phyloP scores from a whole-genome alignment of 306 rosid species.

The Cicer bijugum region DNA sequence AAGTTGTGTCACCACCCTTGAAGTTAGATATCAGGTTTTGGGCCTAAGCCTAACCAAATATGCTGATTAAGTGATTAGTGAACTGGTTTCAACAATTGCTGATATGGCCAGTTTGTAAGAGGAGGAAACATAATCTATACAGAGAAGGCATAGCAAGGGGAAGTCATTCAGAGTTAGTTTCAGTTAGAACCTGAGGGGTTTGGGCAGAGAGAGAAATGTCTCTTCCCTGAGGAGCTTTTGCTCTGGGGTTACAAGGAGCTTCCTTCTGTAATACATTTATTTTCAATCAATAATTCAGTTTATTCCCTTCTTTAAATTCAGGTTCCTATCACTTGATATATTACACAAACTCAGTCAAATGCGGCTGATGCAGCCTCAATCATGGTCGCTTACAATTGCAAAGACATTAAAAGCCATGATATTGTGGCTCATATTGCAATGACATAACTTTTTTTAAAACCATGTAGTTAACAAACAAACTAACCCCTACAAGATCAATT shows the following conservation, averaged over 20 bases:
- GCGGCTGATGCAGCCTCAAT: neutral
- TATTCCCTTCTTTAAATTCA: neutral
- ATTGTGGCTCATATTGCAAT: neutral
- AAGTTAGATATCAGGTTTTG: neutral
- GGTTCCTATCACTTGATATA: neutral
- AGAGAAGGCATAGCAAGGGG: neutral
- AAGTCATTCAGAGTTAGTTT: neutral
- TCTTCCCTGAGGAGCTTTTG: slow-evolving; percentile 1
- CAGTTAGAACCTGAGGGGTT: slow-evolving; percentile 19
- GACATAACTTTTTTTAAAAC: neutral
- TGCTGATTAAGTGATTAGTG: neutral
- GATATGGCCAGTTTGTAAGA: neutral
- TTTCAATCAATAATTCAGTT: neutral
- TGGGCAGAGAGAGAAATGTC: slow-evolving; percentile 7
- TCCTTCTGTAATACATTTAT: slow-evolving; percentile 20
- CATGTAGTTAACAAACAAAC: neutral
- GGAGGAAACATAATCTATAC: neutral
- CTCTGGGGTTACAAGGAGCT: slow-evolving; percentile 15
- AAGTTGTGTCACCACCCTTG: neutral
- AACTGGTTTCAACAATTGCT: neutral
- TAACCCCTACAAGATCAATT: neutral
- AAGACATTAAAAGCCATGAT: neutral
- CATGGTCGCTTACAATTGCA: neutral
- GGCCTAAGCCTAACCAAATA: neutral
- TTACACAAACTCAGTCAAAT: neutral